These are phyloP conservation scores for Eremochloa ophiuroides DNA, from an alignment of 176 grass and related monocot genomes.

Conservation along the genomic window DNA sequence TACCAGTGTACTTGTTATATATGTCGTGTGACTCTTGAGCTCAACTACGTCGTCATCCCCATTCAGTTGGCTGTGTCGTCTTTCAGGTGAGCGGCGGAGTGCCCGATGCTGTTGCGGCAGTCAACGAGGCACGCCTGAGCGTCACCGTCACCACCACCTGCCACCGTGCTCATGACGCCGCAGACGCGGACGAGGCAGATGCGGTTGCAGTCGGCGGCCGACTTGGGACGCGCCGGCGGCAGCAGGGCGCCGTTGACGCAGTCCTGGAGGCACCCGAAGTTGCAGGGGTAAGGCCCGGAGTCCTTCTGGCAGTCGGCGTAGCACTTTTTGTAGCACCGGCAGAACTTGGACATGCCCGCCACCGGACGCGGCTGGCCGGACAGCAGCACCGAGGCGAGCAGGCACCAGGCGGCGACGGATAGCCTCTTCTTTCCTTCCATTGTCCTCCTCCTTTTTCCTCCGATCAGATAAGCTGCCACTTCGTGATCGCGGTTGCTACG, in stretches of 20 bases:
- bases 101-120: too few relatives aligned
- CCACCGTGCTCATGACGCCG: background rate
- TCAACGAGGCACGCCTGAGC: too few relatives aligned
- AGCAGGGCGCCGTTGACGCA: background rate
- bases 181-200: background rate
- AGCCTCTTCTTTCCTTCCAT: background rate
- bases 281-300: background rate
- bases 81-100: too few relatives aligned
- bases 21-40: too few relatives aligned
- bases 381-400: background rate
- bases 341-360: constrained; percentile 5
- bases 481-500: too few relatives aligned
- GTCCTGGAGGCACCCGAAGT: background rate
- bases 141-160: too few relatives aligned
- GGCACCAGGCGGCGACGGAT: background rate
- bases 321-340: background rate
- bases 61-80: too few relatives aligned
- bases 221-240: background rate
- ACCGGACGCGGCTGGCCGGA: background rate
- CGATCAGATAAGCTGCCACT: too few relatives aligned
- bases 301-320: background rate
- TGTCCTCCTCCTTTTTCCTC: too few relatives aligned
- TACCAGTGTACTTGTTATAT: too few relatives aligned
- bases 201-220: background rate
- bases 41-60: too few relatives aligned